These are phyloP conservation scores for Cryptococcus sp. DNA, from an alignment of 1,284 basidiomycete genomes.

Conservation along the genomic window DNA sequence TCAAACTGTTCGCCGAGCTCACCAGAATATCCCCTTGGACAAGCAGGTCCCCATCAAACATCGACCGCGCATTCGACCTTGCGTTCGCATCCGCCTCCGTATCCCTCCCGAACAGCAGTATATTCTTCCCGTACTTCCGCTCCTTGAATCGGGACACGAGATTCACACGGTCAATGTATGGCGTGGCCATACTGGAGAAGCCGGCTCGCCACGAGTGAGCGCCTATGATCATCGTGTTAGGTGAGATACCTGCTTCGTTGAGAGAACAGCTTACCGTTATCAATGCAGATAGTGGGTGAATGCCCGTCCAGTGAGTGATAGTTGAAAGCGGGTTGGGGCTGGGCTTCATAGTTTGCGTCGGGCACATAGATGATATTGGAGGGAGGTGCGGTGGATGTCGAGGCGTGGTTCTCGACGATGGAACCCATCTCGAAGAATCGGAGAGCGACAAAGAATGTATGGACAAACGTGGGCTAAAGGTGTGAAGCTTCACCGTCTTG, in stretches of 20 bases:
- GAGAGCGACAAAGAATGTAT: neutral
- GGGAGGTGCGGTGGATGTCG: constrained; percentile 23
- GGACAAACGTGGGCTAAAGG: too few relatives aligned
- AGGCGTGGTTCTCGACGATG: constrained; percentile 8
- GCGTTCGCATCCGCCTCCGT: constrained; percentile 79
- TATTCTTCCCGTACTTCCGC: constrained; percentile 70
- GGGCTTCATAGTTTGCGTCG: constrained; percentile 22
- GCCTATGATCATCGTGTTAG: constrained; percentile 49
- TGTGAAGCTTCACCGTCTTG: too few relatives aligned
- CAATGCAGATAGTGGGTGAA: constrained; percentile 66
- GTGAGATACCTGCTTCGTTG: neutral
- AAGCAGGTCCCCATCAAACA: constrained; percentile 87
- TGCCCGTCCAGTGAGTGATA: constrained; percentile 32
- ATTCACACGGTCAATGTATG: constrained; percentile 63
- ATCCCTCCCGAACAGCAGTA: constrained; percentile 78
- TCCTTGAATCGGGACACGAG: constrained; percentile 83
- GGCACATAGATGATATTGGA: constrained; percentile 32
- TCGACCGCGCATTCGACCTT: constrained; percentile 68
- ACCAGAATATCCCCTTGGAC: constrained; percentile 88
- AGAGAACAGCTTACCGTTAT: constrained; percentile 61
- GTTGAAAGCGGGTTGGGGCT: constrained; percentile 32
- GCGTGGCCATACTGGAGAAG: constrained; percentile 58
- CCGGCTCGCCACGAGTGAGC: constrained; percentile 83
- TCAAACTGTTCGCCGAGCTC: constrained; percentile 64
- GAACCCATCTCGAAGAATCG: constrained; percentile 7